Base-by-base conservation (phyloP, 768 basidiomycete species). In the Cystobasidium tubakii region DNA sequence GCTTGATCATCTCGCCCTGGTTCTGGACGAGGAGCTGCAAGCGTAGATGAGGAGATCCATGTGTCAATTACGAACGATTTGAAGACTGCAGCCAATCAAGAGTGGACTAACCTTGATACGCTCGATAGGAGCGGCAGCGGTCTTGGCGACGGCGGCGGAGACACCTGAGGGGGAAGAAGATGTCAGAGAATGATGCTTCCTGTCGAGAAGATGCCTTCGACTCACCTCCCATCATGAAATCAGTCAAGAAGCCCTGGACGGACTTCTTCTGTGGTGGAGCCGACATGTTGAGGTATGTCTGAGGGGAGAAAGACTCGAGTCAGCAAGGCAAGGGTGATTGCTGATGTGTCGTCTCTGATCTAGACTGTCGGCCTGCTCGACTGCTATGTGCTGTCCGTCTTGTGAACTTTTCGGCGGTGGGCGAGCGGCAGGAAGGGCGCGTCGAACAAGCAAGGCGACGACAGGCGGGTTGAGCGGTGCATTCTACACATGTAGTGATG, bases 111-210 rank as follows among this genome's bases (percentile, higher is more conserved):
- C 88, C 84, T 99, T 99, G 84, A 99, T 95, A 82, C 96, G 93
- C 88, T 98, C 96, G 81, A 99, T 99, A 84, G 96, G 96, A 77
- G 96, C 96, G 79, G 96, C 96, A 77, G 90, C 90, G 78, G 96
- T 98, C 88, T 99, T 99, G 71, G 96, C 90, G 83, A 98, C 91
- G 79, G 96, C 96, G 77, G 83, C 83, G 69, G 81, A 82, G 54
- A 71, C 69, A 71, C 69, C 69, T 71, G 55, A 9, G 70, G 23
- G 25, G 17, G 25, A 34, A 13, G 21, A 10, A 23, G 7, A 31
- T 33, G 81, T 81, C 80, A 43, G 15, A n/a, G n/a, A n/a, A n/a
- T n/a, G n/a, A n/a, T n/a, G n/a, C n/a, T n/a, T 39, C 29, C 7
- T 29, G 13, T 27, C 36, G 36, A 65, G 6, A 13, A 15, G 25